Evolutionary conservation across 2,329 filamentous ascomycete genomes (phyloP), one percentile per base, ranked within the genome.

Genomic region (Apiospora sp.): DNA sequence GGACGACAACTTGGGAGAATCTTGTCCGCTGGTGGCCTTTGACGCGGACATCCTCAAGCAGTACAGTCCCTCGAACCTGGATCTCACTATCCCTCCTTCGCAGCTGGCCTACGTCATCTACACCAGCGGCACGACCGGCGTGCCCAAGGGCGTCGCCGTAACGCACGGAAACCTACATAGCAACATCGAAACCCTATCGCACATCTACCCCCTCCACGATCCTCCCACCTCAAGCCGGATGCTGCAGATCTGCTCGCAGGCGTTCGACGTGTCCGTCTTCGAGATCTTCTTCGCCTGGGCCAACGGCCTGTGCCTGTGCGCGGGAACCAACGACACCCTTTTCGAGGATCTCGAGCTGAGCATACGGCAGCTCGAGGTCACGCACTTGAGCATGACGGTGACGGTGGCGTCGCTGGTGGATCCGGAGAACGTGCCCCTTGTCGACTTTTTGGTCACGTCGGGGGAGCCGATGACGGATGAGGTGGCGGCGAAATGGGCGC

Each of bases 231-330:
- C 91, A 0, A 88, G 91, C 37, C 37, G 37, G n/a, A 84, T 97
- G 44, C 84, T 98, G 0, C 95, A 97, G 81, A 90, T 93, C 2
- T 97, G 93, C 78, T 96, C 94, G 0, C 93, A 95, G 78, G 92
- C 92, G 0, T 97, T 97, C 78, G 94, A 97, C 78, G 91, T 97
- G 1, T 97, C 94, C 0, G 93, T 97, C 0, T 97, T 97, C 79
- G 95, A 97, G 78, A 95, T 97, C 19, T 96, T 97, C 80, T 97
- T 94, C 77, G 86, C 94, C 0, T 97, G 94, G 92, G 88, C 89
- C 67, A 87, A 87, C 46, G 94, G 94, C 4, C 94, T 96, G 85
- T 93, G 92, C 73, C 85, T 98, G 16, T 97, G 93, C 78, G 90
- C 93, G 1, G 92, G 91, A 0, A 88, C 86, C 0, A 95, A 95